phyloP scores from a whole-genome alignment of 257 asterid genomes.

The Nicotiana undulata region DNA sequence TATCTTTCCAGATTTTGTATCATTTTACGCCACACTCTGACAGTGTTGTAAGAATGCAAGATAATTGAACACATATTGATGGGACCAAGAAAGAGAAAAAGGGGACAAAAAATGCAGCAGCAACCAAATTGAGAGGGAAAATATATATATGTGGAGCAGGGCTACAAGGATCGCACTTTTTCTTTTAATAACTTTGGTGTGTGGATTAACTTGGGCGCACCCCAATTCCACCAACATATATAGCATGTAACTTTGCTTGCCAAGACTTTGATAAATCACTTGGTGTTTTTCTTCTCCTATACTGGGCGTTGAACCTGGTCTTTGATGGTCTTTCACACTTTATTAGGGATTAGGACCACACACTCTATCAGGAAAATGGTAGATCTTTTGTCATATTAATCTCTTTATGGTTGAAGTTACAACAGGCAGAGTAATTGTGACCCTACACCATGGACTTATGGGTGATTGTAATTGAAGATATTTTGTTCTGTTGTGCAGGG shows the following conservation, averaged over 20 bases:
- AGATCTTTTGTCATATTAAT: slow-evolving; percentile 31
- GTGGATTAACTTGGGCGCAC: too few species aligned
- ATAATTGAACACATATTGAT: neutral
- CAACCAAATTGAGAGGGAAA: neutral
- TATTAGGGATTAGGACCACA: slow-evolving; percentile 10
- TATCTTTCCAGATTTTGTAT: neutral
- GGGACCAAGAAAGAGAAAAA: neutral
- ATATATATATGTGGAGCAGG: too few species aligned
- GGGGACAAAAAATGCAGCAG: neutral
- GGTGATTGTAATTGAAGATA: slow-evolving; percentile 18
- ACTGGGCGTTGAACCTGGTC: too few species aligned
- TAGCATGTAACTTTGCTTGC: too few species aligned
- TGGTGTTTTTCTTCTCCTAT: too few species aligned
- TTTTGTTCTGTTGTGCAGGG: slow-evolving; percentile 31
- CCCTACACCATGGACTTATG: slow-evolving; percentile 30
- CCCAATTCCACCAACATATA: too few species aligned
- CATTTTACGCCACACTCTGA: neutral
- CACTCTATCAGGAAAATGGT: slow-evolving; percentile 5
- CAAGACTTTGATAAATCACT: too few species aligned
- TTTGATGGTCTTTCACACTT: too few species aligned
- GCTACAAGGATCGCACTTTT: too few species aligned
- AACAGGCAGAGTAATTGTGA: slow-evolving; percentile 13
- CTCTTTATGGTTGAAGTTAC: slow-evolving; percentile 24
- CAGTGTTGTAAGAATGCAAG: neutral
- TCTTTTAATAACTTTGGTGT: too few species aligned